Conservation (phyloP, 2,329 filamentous ascomycete genomes). For the Madurella mycetomatis region DNA sequence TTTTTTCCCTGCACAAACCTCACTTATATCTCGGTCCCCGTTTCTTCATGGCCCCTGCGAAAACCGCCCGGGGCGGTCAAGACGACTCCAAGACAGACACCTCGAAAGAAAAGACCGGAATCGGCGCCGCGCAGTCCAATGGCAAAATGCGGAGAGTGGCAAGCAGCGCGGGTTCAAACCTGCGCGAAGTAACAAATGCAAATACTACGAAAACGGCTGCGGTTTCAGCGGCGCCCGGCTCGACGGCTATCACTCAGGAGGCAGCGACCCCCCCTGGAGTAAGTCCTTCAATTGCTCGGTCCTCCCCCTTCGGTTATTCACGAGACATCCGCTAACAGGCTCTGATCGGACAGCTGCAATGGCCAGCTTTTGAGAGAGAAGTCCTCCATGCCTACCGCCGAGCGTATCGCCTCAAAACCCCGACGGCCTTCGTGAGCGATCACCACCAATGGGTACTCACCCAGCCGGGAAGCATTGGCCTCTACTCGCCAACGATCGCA, state of each 20-base stretch:
- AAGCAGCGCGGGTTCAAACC: conserved; percentile 47
- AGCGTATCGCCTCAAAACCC: conserved; percentile 65
- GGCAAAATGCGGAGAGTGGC: conserved; percentile 54
- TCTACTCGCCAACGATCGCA: conserved; percentile 72
- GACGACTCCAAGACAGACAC: conserved; percentile 44
- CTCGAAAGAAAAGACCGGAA: conserved; percentile 43
- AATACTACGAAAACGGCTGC: conserved; percentile 20
- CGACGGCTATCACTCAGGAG: conserved; percentile 21
- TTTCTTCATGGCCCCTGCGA: conserved; percentile 41
- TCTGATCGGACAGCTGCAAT: conserved; percentile 47
- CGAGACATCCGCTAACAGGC: neutral
- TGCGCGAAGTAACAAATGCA: conserved; percentile 42
- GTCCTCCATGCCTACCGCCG: conserved; percentile 72
- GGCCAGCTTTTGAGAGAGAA: conserved; percentile 62
- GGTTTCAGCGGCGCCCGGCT: conserved; percentile 29
- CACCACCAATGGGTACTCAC: conserved; percentile 60
- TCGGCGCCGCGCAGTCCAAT: conserved; percentile 33
- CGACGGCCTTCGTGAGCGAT: conserved; percentile 62
- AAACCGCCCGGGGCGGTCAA: conserved; percentile 40
- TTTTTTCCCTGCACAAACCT: neutral
- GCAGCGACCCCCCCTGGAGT: conserved; percentile 20
- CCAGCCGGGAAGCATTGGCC: conserved; percentile 60
- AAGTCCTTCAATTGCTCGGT: conserved; percentile 3
- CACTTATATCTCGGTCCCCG: neutral
- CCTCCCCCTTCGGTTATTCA: conserved; percentile 15